A percentile compares a stretch with the other conserved stretches of the same genome.
Conservation (phyloP, 2,329 filamentous ascomycete species). For the Cordyceps sp. region DNA sequence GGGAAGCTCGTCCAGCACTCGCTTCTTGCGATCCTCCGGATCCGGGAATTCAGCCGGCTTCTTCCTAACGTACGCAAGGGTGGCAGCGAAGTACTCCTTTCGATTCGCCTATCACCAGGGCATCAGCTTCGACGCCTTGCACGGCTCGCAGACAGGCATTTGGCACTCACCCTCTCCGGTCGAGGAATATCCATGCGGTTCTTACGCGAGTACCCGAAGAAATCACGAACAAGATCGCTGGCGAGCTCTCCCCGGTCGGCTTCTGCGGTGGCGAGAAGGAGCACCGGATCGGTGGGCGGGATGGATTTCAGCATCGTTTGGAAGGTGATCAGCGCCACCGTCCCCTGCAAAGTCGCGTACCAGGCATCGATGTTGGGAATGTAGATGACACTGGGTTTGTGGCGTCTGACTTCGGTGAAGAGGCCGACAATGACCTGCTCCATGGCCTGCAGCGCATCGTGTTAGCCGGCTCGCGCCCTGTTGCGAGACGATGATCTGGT, state of each 20-base stretch:
- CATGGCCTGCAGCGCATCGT: constrained; percentile 42
- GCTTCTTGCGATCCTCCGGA: constrained; percentile 69
- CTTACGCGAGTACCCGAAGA: constrained; percentile 74
- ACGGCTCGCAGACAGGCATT: neutral
- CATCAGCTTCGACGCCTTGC: neutral
- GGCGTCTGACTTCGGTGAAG: constrained; percentile 81
- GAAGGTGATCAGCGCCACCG: constrained; percentile 66
- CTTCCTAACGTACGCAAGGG: constrained; percentile 63
- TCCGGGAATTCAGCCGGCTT: constrained; percentile 77
- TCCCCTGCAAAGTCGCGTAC: constrained; percentile 47
- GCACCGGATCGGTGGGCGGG: constrained; percentile 75
- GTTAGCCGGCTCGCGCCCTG: too few species aligned
- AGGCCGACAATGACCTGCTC: constrained; percentile 83
- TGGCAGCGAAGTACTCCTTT: constrained; percentile 60
- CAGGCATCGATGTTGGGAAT: constrained; percentile 81
- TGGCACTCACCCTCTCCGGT: constrained; percentile 42
- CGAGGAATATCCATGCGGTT: constrained; percentile 56
- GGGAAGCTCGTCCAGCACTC: constrained; percentile 61
- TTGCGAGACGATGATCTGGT: neutral
- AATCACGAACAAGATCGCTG: constrained; percentile 47
- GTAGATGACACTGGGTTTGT: constrained; percentile 92
- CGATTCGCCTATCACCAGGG: constrained; percentile 32
- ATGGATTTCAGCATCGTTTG: constrained; percentile 66
- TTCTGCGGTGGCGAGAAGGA: constrained; percentile 77
- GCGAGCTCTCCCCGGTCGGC: constrained; percentile 45